phyloP scores from a whole-genome alignment of 2,329 filamentous ascomycete species.

The Westerdykella aurantiaca region DNA sequence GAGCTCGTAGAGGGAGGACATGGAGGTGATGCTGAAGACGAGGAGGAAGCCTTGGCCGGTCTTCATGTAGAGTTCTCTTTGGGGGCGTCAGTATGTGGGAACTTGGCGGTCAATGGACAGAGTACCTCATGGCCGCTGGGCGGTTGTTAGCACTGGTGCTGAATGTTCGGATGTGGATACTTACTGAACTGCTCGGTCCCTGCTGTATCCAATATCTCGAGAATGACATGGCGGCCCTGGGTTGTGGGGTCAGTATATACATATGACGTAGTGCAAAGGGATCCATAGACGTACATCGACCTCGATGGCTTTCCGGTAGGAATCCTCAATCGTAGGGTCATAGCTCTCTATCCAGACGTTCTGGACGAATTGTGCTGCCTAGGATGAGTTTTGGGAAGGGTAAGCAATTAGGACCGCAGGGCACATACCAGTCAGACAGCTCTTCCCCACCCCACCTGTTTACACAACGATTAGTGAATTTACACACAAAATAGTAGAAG shows the following conservation, averaged over 20 bases:
- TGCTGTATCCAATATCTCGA: constrained; percentile 89
- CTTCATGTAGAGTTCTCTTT: constrained; percentile 66
- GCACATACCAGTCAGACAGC: constrained; percentile 74
- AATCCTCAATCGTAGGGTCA: constrained; percentile 59
- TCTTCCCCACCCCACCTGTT: constrained; percentile 83
- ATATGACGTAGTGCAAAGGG: neutral
- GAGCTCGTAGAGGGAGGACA: constrained; percentile 76
- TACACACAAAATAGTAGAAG: neutral
- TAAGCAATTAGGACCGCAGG: neutral
- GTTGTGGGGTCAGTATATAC: constrained; percentile 5
- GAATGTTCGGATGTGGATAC: constrained; percentile 27
- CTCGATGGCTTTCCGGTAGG: constrained; percentile 56
- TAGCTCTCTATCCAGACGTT: constrained; percentile 85
- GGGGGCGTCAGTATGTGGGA: neutral
- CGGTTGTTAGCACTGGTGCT: constrained; percentile 11
- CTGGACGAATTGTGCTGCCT: constrained; percentile 76
- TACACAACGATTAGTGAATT: neutral
- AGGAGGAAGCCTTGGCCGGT: constrained; percentile 86
- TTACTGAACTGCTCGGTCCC: constrained; percentile 90
- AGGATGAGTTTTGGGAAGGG: constrained; percentile 11
- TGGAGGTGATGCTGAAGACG: constrained; percentile 85
- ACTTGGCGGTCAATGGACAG: constrained; percentile 9
- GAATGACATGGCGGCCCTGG: constrained; percentile 77
- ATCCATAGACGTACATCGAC: constrained; percentile 65
- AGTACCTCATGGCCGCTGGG: constrained; percentile 54